Evolutionary conservation across 2,329 filamentous ascomycete genomes (phyloP).

Genomic region (Nigrograna mackinnonii): DNA sequence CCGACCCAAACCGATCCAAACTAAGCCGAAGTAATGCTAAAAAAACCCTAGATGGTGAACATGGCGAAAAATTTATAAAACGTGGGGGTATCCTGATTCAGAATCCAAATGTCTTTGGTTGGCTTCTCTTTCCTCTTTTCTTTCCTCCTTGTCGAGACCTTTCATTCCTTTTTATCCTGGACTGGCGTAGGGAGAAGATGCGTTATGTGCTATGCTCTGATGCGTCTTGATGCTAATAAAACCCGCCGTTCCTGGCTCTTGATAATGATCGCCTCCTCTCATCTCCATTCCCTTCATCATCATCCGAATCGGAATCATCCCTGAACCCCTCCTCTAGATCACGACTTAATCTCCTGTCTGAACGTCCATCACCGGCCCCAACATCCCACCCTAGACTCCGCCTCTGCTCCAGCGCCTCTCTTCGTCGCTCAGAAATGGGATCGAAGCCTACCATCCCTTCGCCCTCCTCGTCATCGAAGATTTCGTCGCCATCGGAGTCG

Average conservation of each 20-base stretch:
- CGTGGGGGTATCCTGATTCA: no score
- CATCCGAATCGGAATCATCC: constrained; percentile 72
- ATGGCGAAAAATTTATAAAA: no score
- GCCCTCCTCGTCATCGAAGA: constrained; percentile 50
- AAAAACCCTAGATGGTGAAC: no score
- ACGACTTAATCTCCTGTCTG: constrained; percentile 71
- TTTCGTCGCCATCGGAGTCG: constrained; percentile 34
- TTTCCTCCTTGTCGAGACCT: no score
- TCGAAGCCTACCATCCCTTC: constrained; percentile 53
- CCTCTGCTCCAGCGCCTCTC: constrained; percentile 43
- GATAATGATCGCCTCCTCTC: constrained; percentile 23
- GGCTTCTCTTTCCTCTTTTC: no score
- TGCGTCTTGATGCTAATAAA: no score
- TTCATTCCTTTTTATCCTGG: no score
- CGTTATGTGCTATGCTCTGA: no score
- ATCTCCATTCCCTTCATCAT: constrained; percentile 54
- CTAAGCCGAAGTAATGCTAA: no score
- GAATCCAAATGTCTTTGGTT: no score
- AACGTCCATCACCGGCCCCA: constrained; percentile 13
- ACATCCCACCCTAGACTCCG: constrained; percentile 49
- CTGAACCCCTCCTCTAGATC: constrained; percentile 78
- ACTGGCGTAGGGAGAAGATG: no score
- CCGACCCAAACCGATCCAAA: no score
- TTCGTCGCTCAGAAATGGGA: constrained; percentile 35
- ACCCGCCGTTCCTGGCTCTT: constrained; percentile 4